These are phyloP conservation scores for Candida coquimbonensis DNA, from an alignment of 805 yeast genomes.

Conservation along the genomic window DNA sequence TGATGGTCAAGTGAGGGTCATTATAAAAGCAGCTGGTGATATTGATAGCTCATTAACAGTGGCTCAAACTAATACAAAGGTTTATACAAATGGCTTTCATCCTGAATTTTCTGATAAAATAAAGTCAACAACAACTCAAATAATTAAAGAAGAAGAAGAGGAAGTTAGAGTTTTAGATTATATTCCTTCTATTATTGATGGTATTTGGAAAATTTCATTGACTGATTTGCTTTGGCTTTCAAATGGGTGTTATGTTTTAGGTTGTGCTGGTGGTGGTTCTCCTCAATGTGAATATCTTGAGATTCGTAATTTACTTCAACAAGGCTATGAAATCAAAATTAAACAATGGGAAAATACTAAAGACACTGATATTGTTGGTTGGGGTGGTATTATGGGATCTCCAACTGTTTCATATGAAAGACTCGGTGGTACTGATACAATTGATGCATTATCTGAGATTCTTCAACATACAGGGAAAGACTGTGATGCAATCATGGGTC, in stretches of 20 bases:
- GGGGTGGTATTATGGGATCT: slow-evolving; percentile 35
- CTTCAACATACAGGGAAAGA: slow-evolving; percentile 22
- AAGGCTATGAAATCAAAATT: slow-evolving; percentile 29
- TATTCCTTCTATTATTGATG: slow-evolving; percentile 24
- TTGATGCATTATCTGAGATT: slow-evolving; percentile 24
- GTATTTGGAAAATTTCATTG: slow-evolving; percentile 35
- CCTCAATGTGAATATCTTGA: slow-evolving; percentile 34
- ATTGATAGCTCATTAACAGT: neutral
- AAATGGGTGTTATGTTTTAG: slow-evolving; percentile 37
- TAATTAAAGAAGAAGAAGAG: neutral
- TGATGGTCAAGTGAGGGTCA: slow-evolving; percentile 11
- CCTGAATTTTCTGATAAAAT: neutral
- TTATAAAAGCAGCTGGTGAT: slow-evolving; percentile 15
- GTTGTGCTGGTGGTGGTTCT: slow-evolving; percentile 43
- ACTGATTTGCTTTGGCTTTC: slow-evolving; percentile 31
- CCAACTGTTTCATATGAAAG: slow-evolving; percentile 39
- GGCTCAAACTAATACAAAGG: too few species aligned
- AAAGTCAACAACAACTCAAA: too few species aligned
- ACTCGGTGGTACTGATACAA: slow-evolving; percentile 28
- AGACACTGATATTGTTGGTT: slow-evolving; percentile 20
- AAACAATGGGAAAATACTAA: slow-evolving; percentile 26
- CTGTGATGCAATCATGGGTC: slow-evolving; percentile 25
- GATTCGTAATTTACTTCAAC: slow-evolving; percentile 25
- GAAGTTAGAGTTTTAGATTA: slow-evolving; percentile 13
- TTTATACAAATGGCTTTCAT: neutral